Evolutionary conservation across 2,329 filamentous ascomycete species (phyloP).

Genomic region (Rhexocercosporidium sp.): DNA sequence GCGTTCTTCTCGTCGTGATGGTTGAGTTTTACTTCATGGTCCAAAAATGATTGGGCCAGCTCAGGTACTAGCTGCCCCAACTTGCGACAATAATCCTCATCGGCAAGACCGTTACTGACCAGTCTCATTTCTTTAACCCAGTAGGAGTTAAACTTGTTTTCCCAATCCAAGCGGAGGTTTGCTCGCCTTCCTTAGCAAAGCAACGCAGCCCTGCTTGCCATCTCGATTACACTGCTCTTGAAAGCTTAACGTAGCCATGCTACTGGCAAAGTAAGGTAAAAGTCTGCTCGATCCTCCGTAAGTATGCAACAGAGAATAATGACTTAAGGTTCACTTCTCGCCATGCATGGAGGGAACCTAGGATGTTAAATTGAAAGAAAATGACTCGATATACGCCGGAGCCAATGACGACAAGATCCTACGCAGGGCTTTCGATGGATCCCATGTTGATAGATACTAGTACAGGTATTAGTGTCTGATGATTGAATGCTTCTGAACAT

Average conservation of each 20-base stretch:
- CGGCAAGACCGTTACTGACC: constrained; percentile 46
- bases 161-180: constrained; percentile 48
- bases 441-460: neutral
- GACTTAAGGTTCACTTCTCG: neutral
- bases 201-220: constrained; percentile 45
- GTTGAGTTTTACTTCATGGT: constrained; percentile 40
- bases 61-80: constrained; percentile 44
- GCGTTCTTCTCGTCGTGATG: constrained; percentile 49
- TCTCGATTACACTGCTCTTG: constrained; percentile 46
- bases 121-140: constrained; percentile 33
- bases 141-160: constrained; percentile 31
- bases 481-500: neutral
- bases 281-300: neutral
- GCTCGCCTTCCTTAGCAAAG: constrained; percentile 46
- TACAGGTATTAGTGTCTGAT: neutral
- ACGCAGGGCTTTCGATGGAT: neutral
- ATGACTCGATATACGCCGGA: constrained; percentile 35
- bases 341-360: neutral
- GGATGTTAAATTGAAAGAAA: neutral
- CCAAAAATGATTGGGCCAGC: constrained; percentile 46
- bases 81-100: constrained; percentile 47
- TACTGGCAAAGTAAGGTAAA: constrained; percentile 42
- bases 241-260: constrained; percentile 48
- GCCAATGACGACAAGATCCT: constrained; percentile 43
- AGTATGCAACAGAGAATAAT: neutral